Base-by-base conservation (phyloP, 345 rosid genomes). In the Nasturtium officinale region DNA sequence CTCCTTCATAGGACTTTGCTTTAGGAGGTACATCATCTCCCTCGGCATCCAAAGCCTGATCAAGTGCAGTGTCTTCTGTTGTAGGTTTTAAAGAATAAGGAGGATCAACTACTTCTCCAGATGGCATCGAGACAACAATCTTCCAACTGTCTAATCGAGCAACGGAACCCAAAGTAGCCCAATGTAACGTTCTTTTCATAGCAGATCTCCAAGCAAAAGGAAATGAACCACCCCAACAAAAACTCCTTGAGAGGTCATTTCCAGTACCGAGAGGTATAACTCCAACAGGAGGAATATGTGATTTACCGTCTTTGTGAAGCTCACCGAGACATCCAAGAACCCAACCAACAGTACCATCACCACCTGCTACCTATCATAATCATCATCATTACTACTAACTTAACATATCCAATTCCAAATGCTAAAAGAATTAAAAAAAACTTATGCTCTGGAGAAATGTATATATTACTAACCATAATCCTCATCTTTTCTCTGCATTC, bases 291-390 rank as follows among this genome's bases (percentile, higher is more conserved):
- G 99, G 99, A 79, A 90, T 81, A 11, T 90, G 91, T 33, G 81
- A 76, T 43, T 87, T 78, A 5, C 71, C 86, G 30, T 79, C 84
- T 42, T 58, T 79, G 73, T 84, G 37, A 77, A 96, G 97, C 69
- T 81, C 90, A 53, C 89, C 82, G 54, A 96, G 86, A 90, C 91
- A 78, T 71, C 96, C 97, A 30, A 92, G 87, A 58, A 96, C 92
- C 97, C 98, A 96, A 76, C 98, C 99, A 62, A 90, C 97, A 0
- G 96, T 92, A 74, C 97, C 98, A 87, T 96, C 99, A 78, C 98
- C 99, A 71, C 99, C 97, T n/a, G 96, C 99, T 67, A 96, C 99
- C 99, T 96, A 77, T 76, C 73, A 72, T 48, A 58, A 33, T 37
- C 35, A 38, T 52, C 33, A 68, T 40, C 3, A 4, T n/a, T n/a